These are phyloP conservation scores for Thielaviopsis musarum DNA, from an alignment of 2,329 filamentous ascomycete species.

Conservation along the genomic window DNA sequence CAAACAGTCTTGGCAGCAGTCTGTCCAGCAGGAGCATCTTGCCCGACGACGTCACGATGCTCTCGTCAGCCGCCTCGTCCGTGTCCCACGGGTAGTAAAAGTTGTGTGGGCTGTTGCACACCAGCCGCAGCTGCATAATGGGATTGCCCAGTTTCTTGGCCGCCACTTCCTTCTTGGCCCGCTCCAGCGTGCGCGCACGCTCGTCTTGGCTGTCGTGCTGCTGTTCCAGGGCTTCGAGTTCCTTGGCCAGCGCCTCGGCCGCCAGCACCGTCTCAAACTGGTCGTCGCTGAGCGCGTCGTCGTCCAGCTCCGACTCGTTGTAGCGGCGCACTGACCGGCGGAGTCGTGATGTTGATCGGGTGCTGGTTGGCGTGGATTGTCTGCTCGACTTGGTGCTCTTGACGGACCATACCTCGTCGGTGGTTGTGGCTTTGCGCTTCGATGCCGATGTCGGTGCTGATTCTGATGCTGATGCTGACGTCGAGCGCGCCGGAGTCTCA, in stretches of 20 bases:
- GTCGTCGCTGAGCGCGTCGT: conserved; percentile 55
- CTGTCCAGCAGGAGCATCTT: conserved; percentile 93
- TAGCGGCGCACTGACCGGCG: conserved; percentile 19
- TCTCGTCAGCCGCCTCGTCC: conserved; percentile 52
- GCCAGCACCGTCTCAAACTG: conserved; percentile 46
- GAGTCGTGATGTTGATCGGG: conserved; percentile 30
- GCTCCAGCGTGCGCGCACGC: conserved; percentile 48
- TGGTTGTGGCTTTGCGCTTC: conserved; percentile 17
- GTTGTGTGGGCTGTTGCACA: conserved; percentile 88
- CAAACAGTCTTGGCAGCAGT: conserved; percentile 59
- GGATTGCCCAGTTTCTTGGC: conserved; percentile 88
- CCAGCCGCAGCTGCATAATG: conserved; percentile 76
- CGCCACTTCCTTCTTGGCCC: conserved; percentile 76
- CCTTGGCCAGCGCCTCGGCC: conserved; percentile 46
- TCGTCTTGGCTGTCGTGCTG: conserved; percentile 7
- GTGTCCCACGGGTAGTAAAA: conserved; percentile 83
- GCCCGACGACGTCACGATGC: conserved; percentile 69
- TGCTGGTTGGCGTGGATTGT: conserved; percentile 52
- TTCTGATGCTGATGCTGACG: too few relatives aligned
- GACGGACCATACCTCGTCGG: conserved; percentile 20
- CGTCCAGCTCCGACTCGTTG: conserved; percentile 34
- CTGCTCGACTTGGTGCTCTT: conserved; percentile 66
- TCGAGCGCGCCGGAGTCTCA: neutral
- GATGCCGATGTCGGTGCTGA: neutral
- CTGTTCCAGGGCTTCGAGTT: conserved; percentile 28